phyloP scores from a whole-genome alignment of 257 asterid species.

The Solanum pennellii region DNA sequence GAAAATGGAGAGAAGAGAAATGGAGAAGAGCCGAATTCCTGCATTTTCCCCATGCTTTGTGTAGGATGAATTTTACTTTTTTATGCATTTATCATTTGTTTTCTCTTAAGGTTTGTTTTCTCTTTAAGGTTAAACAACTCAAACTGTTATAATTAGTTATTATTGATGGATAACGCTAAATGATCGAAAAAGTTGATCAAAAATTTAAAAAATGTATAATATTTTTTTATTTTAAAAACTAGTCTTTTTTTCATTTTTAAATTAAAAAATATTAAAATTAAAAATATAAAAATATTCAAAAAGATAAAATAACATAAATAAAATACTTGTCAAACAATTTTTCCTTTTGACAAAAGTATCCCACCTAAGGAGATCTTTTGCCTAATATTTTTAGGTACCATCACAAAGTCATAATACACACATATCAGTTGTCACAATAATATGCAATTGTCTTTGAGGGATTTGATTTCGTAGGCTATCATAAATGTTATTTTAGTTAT shows the following conservation, averaged over 20 bases:
- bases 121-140: neutral
- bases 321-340: too few relatives aligned
- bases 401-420: neutral
- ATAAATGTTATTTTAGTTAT: neutral
- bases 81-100: neutral
- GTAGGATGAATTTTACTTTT: neutral
- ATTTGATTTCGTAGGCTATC: neutral
- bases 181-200: too few relatives aligned
- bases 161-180: neutral
- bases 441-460: neutral
- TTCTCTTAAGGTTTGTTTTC: neutral
- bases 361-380: neutral
- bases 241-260: too few relatives aligned
- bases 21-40: too few relatives aligned
- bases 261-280: neutral
- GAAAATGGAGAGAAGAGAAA: too few relatives aligned
- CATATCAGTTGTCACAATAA: neutral
- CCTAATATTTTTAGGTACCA: neutral
- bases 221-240: too few relatives aligned
- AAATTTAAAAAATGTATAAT: too few relatives aligned
- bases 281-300: neutral
- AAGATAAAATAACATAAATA: too few relatives aligned
- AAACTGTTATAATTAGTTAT: neutral
- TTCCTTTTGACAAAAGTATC: neutral
- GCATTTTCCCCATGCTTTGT: neutral